These are phyloP conservation scores for Yamadazyma paraphyllophila DNA, from an alignment of 805 yeast genomes.

Conservation along the genomic window DNA sequence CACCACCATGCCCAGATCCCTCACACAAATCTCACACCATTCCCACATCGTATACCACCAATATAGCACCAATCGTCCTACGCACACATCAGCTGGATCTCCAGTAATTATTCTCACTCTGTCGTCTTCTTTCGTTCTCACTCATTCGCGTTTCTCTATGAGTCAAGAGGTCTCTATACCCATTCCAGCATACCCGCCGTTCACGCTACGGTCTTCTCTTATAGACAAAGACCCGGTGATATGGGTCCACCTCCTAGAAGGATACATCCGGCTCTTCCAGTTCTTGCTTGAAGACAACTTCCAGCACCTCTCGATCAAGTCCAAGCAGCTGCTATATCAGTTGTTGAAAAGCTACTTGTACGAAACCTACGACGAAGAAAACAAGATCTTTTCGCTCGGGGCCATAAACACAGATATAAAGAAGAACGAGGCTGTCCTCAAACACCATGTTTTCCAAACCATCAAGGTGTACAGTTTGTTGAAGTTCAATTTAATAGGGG, in stretches of 20 bases:
- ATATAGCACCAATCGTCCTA: no score
- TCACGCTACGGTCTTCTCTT: conserved; percentile 68
- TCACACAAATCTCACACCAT: no score
- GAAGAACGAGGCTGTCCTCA: conserved; percentile 47
- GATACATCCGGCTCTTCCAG: conserved; percentile 54
- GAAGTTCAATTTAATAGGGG: conserved; percentile 57
- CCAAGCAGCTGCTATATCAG: conserved; percentile 55
- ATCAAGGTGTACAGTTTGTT: conserved; percentile 53
- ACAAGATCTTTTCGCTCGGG: conserved; percentile 65
- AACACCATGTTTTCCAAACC: conserved; percentile 49
- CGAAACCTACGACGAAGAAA: conserved; percentile 62
- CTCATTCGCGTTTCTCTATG: no score
- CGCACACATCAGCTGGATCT: no score
- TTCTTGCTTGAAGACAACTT: conserved; percentile 42
- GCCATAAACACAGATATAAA: conserved; percentile 68
- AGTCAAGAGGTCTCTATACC: conserved; percentile 22
- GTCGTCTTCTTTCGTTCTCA: no score
- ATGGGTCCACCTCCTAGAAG: conserved; percentile 71
- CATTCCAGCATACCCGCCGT: conserved; percentile 71
- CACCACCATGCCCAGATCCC: no score
- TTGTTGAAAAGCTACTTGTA: conserved; percentile 57
- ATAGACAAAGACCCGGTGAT: conserved; percentile 83
- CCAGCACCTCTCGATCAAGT: conserved; percentile 44
- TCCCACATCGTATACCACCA: no score
- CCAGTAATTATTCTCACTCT: no score